Evolutionary conservation across 169 alveolate species (phyloP).

Genomic region (Eimeria necatrix): DNA sequence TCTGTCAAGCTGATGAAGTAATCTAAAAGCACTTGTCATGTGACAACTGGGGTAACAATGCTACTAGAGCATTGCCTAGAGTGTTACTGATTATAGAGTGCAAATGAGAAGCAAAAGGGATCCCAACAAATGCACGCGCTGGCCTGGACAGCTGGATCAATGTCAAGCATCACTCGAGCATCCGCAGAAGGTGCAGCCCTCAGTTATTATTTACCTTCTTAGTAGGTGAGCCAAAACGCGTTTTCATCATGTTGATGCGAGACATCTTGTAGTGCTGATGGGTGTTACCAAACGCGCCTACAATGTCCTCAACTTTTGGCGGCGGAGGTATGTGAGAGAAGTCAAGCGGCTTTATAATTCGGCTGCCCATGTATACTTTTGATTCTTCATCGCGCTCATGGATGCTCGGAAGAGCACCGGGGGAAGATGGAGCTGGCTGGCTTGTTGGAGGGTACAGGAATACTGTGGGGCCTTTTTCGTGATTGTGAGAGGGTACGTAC

Average conservation of each 20-base stretch:
- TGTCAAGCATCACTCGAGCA: not conserved
- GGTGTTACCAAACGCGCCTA: conserved; percentile 48
- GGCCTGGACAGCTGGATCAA: not conserved
- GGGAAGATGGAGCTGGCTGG: conserved; percentile 2
- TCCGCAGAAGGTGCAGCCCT: not conserved
- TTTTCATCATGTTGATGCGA: conserved; percentile 54
- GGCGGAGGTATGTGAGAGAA: conserved; percentile 77
- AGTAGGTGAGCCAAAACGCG: conserved; percentile 41
- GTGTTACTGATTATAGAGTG: not conserved
- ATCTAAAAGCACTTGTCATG: not conserved
- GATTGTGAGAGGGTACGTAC: conserved; percentile 58
- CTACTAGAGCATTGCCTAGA: not conserved
- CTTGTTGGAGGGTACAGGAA: conserved; percentile 60
- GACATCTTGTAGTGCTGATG: conserved; percentile 68
- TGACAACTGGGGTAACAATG: not conserved
- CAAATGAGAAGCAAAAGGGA: not conserved
- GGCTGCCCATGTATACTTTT: conserved; percentile 16
- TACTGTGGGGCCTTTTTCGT: conserved; percentile 67
- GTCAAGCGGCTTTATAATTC: conserved; percentile 63
- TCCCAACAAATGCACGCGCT: not conserved
- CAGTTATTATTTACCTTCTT: not conserved
- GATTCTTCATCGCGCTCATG: not conserved
- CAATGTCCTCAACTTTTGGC: conserved; percentile 27
- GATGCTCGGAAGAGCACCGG: not conserved
- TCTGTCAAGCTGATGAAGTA: not conserved